Evolutionary conservation across 768 basidiomycete species (phyloP).

Genomic region (Sporobolomyces roseus): DNA sequence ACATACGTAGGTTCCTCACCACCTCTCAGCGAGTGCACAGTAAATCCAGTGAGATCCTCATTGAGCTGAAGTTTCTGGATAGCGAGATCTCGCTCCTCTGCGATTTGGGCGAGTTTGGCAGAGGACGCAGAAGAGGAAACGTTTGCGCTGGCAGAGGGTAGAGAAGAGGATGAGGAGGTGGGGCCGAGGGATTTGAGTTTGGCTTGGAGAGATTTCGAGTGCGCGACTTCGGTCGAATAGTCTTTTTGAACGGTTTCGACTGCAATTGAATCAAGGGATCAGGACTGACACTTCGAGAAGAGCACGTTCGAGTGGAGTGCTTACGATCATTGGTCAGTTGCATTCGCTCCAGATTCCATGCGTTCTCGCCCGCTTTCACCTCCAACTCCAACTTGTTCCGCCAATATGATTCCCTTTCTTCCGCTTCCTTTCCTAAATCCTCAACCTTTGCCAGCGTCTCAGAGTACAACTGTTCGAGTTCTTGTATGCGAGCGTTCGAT

Average conservation of each 20-base stretch:
- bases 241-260: constrained; percentile 23
- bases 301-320: background rate
- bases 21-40: constrained; percentile 18
- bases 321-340: constrained; percentile 21
- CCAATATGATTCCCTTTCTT: constrained; percentile 13
- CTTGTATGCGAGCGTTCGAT: background rate
- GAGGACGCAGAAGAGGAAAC: background rate
- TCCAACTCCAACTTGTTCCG: constrained; percentile 2
- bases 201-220: constrained; percentile 35
- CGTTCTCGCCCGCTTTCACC: constrained; percentile 6
- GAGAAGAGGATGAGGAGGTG: background rate
- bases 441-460: background rate
- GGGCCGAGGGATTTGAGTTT: constrained; percentile 27
- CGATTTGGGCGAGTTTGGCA: constrained; percentile 27
- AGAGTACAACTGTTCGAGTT: constrained; percentile 16
- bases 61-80: constrained; percentile 18
- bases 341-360: background rate
- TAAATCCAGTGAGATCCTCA: constrained; percentile 41
- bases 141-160: background rate
- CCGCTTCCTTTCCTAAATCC: constrained; percentile 6
- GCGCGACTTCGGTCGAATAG: constrained; percentile 23
- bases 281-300: too few relatives aligned
- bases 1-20: constrained; percentile 21
- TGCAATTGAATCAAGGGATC: background rate
- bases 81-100: constrained; percentile 22